Percentiles rank a stretch among this genome's conserved stretches.
Conservation (phyloP, 73 alveolate genomes). For the Paramecium sonneborni region DNA sequence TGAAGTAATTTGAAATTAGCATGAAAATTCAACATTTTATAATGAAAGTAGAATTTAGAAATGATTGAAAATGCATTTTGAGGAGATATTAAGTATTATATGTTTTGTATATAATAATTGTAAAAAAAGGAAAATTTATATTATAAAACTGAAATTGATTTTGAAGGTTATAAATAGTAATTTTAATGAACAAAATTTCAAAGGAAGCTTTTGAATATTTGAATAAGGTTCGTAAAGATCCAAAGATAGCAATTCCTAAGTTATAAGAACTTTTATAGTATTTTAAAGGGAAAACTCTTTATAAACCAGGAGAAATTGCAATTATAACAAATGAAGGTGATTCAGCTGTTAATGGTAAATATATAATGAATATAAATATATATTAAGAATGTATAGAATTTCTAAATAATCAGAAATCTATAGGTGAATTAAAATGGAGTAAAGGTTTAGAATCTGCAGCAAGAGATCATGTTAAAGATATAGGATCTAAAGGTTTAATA, state of each 20-base stretch:
- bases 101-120: too few species aligned
- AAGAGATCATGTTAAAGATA: constrained; percentile 83
- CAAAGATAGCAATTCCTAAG: background rate
- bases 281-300: background rate
- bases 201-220: background rate
- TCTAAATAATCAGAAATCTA: background rate
- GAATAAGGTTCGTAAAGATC: background rate
- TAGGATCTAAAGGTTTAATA: constrained; percentile 58
- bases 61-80: too few species aligned
- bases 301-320: background rate
- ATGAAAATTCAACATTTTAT: too few species aligned
- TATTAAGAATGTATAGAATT: background rate
- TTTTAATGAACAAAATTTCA: too few species aligned
- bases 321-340: background rate
- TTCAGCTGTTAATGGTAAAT: background rate
- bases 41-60: too few species aligned
- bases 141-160: too few species aligned
- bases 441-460: constrained; percentile 73
- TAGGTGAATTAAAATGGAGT: constrained; percentile 49
- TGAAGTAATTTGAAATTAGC: too few species aligned
- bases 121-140: too few species aligned
- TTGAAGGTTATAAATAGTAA: too few species aligned
- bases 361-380: too few species aligned
- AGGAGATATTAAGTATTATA: too few species aligned
- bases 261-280: too few species aligned